phyloP scores from a whole-genome alignment of 345 rosid species.

The Ceriops tagal region DNA sequence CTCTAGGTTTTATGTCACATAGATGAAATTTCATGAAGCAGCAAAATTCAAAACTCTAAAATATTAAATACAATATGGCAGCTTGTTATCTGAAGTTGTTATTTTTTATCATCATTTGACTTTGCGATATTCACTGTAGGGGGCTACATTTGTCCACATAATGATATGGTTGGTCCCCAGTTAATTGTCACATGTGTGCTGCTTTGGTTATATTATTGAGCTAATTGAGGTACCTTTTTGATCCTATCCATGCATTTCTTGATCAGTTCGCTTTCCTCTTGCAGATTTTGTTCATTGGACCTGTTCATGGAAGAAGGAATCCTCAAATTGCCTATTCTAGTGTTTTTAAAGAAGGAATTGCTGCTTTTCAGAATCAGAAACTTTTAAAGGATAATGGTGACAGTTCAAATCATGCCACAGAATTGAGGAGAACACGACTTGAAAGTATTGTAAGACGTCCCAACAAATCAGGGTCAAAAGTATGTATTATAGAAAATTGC shows the following conservation, averaged over 20 bases:
- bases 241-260: constrained; percentile 14
- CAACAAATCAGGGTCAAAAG: constrained; percentile 63
- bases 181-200: constrained; percentile 10
- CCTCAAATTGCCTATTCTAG: constrained; percentile 43
- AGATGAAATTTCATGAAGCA: too few relatives aligned
- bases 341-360: constrained; percentile 28
- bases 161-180: constrained; percentile 3
- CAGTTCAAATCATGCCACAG: constrained; percentile 33
- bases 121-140: background rate
- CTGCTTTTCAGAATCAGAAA: constrained; percentile 23
- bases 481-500: constrained; percentile 26
- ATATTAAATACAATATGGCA: background rate
- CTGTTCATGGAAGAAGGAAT: constrained; percentile 54
- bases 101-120: background rate
- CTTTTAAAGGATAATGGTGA: constrained; percentile 30
- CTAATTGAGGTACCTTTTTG: constrained; percentile 9
- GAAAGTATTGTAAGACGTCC: constrained; percentile 51
- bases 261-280: constrained; percentile 12
- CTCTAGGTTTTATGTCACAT: too few relatives aligned
- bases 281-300: constrained; percentile 73
- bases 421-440: constrained; percentile 46
- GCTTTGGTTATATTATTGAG: constrained; percentile 11
- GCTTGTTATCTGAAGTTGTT: background rate
- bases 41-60: too few relatives aligned
- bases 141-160: background rate